Evolutionary conservation across 805 yeast genomes (phyloP).

Genomic region (Kodamaea sagamina): DNA sequence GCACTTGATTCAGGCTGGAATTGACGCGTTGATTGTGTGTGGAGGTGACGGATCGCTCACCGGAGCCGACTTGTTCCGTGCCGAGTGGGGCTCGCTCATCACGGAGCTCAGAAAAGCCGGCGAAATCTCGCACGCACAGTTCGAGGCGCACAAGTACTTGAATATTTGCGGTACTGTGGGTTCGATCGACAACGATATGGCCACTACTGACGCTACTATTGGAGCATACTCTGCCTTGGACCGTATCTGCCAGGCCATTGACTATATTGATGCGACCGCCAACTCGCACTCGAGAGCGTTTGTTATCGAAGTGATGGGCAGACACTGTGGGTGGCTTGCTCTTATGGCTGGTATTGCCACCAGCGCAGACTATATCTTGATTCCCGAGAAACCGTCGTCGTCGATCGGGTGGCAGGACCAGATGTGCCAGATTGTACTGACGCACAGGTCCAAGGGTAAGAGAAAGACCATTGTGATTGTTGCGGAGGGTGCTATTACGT

Average conservation of each 20-base stretch:
- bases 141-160: slow-evolving; percentile 63
- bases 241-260: slow-evolving; percentile 90
- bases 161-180: slow-evolving; percentile 95
- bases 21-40: slow-evolving; percentile 92
- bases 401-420: slow-evolving; percentile 77
- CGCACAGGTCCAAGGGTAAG: slow-evolving; percentile 85
- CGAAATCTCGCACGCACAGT: slow-evolving; percentile 58
- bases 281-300: slow-evolving; percentile 96
- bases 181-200: slow-evolving; percentile 97
- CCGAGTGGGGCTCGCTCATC: slow-evolving; percentile 91
- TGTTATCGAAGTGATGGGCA: slow-evolving; percentile 98
- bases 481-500: slow-evolving; percentile 95
- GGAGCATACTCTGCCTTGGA: slow-evolving; percentile 95
- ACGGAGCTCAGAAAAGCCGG: slow-evolving; percentile 63
- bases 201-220: slow-evolving; percentile 93
- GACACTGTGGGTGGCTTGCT: slow-evolving; percentile 99
- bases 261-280: slow-evolving; percentile 97
- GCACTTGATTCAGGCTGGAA: slow-evolving; percentile 82
- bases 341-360: slow-evolving; percentile 97
- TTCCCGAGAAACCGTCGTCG: slow-evolving; percentile 90
- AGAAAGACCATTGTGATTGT: slow-evolving; percentile 95
- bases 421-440: slow-evolving; percentile 68
- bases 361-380: slow-evolving; percentile 90
- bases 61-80: slow-evolving; percentile 92
- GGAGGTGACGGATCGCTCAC: slow-evolving; percentile 99